Percentiles rank a stretch among this genome's conserved stretches.
These are phyloP conservation scores for Nakazawaea populi DNA, from an alignment of 805 yeast genomes.

Conservation along the genomic window DNA sequence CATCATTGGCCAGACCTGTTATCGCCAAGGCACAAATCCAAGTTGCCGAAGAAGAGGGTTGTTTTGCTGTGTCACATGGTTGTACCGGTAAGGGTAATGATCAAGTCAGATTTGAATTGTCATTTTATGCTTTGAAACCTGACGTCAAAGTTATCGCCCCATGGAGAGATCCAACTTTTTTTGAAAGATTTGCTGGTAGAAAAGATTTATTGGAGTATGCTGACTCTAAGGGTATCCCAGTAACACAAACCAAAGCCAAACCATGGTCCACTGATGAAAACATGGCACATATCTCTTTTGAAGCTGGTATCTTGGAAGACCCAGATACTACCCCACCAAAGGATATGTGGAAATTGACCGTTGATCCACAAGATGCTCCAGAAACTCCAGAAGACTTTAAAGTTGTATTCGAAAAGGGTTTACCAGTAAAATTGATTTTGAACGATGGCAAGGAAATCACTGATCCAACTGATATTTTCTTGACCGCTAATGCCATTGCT, in stretches of 20 bases:
- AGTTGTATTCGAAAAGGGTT: conserved; percentile 77
- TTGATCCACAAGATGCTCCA: conserved; percentile 95
- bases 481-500: conserved; percentile 89
- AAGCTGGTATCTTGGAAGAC: conserved; percentile 98
- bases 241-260: conserved; percentile 95
- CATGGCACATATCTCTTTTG: conserved; percentile 97
- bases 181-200: conserved; percentile 97
- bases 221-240: conserved; percentile 86
- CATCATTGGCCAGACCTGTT: conserved; percentile 97
- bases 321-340: conserved; percentile 99
- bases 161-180: conserved; percentile 96
- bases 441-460: conserved; percentile 59
- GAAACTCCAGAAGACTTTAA: conserved; percentile 84
- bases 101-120: conserved; percentile 96
- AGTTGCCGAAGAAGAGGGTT: conserved; percentile 95
- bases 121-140: conserved; percentile 97
- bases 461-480: conserved; percentile 87
- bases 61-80: conserved; percentile 98
- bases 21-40: conserved; percentile 97
- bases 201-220: conserved; percentile 93
- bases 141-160: conserved; percentile 97
- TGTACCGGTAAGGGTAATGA: conserved; percentile 99
- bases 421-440: conserved; percentile 76
- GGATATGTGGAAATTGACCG: conserved; percentile 99
- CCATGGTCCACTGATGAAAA: conserved; percentile 99